phyloP scores from a whole-genome alignment of 306 rosid species.

The Herpetospermum pedunculosum region DNA sequence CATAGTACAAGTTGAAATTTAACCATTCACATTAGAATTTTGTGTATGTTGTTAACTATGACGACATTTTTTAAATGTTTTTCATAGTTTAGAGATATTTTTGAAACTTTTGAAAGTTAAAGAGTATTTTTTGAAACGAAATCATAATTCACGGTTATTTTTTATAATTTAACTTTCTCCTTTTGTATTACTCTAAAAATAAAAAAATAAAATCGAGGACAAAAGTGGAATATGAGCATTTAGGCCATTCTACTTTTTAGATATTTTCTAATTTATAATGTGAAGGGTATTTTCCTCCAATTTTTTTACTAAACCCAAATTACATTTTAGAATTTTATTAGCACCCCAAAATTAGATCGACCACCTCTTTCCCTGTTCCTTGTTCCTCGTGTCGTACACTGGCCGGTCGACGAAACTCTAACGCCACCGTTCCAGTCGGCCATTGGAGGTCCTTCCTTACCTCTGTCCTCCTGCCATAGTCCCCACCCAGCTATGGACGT shows the following conservation, averaged over 20 bases:
- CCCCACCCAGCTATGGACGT: not conserved
- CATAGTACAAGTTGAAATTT: too few relatives aligned
- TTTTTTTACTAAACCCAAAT: not conserved
- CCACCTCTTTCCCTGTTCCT: not conserved
- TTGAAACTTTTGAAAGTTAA: too few relatives aligned
- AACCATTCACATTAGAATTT: too few relatives aligned
- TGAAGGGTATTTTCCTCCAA: not conserved
- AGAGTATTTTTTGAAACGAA: too few relatives aligned
- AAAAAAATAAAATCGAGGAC: too few relatives aligned
- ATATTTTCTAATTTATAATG: not conserved
- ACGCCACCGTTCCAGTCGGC: slow-evolving; percentile 1
- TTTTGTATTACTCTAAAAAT: too few relatives aligned
- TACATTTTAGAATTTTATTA: not conserved
- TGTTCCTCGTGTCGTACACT: not conserved
- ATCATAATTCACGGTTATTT: too few relatives aligned
- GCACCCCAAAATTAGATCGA: not conserved
- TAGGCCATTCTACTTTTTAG: not conserved
- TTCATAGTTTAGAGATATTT: too few relatives aligned
- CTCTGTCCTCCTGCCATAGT: not conserved
- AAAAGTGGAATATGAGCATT: not conserved
- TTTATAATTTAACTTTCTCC: too few relatives aligned
- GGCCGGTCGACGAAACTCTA: slow-evolving; percentile 3
- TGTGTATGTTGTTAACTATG: too few relatives aligned
- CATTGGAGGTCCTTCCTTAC: not conserved
- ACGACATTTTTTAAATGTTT: too few relatives aligned